Base-by-base conservation (phyloP, 441 rosid species). In the Dalechampia spathulata region DNA sequence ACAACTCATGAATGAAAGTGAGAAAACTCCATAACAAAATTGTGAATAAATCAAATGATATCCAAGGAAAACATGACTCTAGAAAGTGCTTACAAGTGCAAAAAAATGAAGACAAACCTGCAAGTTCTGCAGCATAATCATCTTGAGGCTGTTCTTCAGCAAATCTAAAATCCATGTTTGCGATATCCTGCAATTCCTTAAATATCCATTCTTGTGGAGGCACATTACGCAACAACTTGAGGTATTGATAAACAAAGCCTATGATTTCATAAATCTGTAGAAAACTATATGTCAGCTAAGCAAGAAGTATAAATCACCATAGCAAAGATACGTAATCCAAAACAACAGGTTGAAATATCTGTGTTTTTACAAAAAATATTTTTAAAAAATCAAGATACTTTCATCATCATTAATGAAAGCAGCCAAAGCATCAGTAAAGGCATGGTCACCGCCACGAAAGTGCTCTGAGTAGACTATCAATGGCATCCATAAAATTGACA, bases 161-260 rank as follows among this genome's bases (percentile, higher is more conserved):
- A 76, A 83, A 93, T 67, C 82, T 80, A 43, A 93, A 90, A 58
- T 87, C 97, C 93, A 93, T 79, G 75, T 87, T 87, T 42, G 85
- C 93, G 69, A 93, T 93, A 78, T 87, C 90, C 68, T 93, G 95
- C 61, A 93, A 85, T 72, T 93, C 99, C 78, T 90, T 85, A 66
- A 89, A 93, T 77, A 93, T 90, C 99, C 99, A 87, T 75, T 87
- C 83, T 77, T 90, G 95, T 44, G 97, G 99, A 70, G 93, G 64
- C 55, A 58, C 76, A 66, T 78, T 75, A 36, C 80, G 75, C 73
- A 93, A 67, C 56, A 85, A 63, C 68, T 87, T 85, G 53, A 93
- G 79, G 69, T 87, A 93, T 77, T 93, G 97, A 74, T 87, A 93
- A 46, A 87, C 77, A 74, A 70, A 83, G 53, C 87, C 89, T 70